phyloP scores from a whole-genome alignment of 2,329 filamentous ascomycete species.

The Hirsutella thompsonii region DNA sequence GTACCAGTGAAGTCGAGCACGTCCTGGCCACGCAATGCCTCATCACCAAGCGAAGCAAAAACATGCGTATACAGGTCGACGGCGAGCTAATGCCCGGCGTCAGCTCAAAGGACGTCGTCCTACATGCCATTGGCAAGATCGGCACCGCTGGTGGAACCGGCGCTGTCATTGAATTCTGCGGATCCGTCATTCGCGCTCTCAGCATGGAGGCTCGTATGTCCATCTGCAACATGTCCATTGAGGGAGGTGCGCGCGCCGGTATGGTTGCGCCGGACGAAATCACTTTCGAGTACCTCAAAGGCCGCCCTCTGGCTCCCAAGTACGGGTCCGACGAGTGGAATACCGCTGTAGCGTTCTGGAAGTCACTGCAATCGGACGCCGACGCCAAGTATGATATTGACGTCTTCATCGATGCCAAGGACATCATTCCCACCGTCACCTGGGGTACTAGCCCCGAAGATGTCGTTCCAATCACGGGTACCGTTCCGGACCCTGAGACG shows the following conservation, averaged over 20 bases:
- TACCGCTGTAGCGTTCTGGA: constrained; percentile 80
- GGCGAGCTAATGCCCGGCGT: constrained; percentile 83
- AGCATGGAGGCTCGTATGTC: constrained; percentile 99
- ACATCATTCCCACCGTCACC: constrained; percentile 85
- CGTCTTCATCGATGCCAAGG: constrained; percentile 80
- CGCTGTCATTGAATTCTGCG: constrained; percentile 93
- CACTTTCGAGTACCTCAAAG: constrained; percentile 93
- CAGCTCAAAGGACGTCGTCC: constrained; percentile 89
- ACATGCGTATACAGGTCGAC: constrained; percentile 95
- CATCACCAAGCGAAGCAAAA: constrained; percentile 91
- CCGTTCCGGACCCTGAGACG: constrained; percentile 81
- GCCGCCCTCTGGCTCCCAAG: constrained; percentile 76
- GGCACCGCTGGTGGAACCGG: constrained; percentile 93
- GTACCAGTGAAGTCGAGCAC: constrained; percentile 96
- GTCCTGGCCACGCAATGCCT: constrained; percentile 93
- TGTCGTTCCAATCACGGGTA: constrained; percentile 83
- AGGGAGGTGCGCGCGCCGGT: constrained; percentile 86
- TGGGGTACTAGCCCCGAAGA: constrained; percentile 98
- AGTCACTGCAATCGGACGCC: constrained; percentile 70
- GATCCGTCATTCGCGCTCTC: constrained; percentile 75
- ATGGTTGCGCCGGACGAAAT: constrained; percentile 94
- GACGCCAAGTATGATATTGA: constrained; percentile 83
- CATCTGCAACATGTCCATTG: constrained; percentile 99
- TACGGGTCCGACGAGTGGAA: constrained; percentile 80
- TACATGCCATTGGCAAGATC: constrained; percentile 85